Percentiles rank a stretch among this genome's conserved stretches.
These are phyloP conservation scores for Incumbomyces delicatus DNA, from an alignment of 2,329 filamentous ascomycete genomes.

Conservation along the genomic window DNA sequence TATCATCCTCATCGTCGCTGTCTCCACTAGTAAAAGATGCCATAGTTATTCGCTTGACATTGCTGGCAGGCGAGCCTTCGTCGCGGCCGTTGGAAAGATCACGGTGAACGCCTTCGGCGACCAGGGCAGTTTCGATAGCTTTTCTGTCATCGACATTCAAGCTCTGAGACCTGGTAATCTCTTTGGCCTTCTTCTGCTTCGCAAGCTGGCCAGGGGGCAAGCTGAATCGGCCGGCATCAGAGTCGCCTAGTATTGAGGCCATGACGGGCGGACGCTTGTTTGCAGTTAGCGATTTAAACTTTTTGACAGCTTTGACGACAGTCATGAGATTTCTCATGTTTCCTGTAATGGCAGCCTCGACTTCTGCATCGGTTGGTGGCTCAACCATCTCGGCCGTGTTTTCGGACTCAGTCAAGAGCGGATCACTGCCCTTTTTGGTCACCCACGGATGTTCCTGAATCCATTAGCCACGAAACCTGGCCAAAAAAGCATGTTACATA, in stretches of 20 bases:
- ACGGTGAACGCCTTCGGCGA: slow-evolving; percentile 46
- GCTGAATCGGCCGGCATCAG: slow-evolving; percentile 44
- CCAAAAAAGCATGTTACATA: slow-evolving; percentile 38
- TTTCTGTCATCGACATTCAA: slow-evolving; percentile 43
- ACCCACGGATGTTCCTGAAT: slow-evolving; percentile 83
- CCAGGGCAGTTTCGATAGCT: slow-evolving; percentile 40
- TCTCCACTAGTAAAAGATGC: neutral
- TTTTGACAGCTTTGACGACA: slow-evolving; percentile 86
- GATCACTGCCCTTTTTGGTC: slow-evolving; percentile 67
- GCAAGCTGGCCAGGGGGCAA: slow-evolving; percentile 48
- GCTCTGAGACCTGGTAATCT: slow-evolving; percentile 37
- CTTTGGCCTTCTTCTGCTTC: slow-evolving; percentile 15
- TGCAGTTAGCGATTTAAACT: slow-evolving; percentile 69
- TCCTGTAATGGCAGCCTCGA: slow-evolving; percentile 80
- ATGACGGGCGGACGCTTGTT: slow-evolving; percentile 44
- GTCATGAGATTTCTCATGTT: slow-evolving; percentile 80
- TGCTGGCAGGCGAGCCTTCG: neutral
- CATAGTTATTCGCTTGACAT: slow-evolving; percentile 1
- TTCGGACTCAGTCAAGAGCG: slow-evolving; percentile 68
- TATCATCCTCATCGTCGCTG: slow-evolving; percentile 9
- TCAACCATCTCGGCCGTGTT: slow-evolving; percentile 76
- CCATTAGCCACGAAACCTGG: slow-evolving; percentile 9
- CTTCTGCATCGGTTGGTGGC: slow-evolving; percentile 77
- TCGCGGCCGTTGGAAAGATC: slow-evolving; percentile 23
- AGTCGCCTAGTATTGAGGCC: slow-evolving; percentile 50